phyloP scores from a whole-genome alignment of 1,284 basidiomycete species.

The Boletellus deceptivus region DNA sequence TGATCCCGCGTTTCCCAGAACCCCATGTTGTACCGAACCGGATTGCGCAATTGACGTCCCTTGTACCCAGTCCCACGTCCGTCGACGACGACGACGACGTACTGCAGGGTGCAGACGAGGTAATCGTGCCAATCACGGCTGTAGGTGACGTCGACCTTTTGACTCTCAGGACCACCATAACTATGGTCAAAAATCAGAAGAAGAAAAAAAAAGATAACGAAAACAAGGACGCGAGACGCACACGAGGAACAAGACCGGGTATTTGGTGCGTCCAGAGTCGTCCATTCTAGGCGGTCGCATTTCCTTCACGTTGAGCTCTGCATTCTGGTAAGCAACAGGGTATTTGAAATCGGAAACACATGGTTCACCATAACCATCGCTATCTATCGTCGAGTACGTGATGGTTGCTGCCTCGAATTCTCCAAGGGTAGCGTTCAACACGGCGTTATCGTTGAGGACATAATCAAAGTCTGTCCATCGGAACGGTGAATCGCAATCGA shows the following conservation, averaged over 20 bases:
- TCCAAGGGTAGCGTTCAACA: slow-evolving; percentile 66
- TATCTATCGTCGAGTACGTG: slow-evolving; percentile 68
- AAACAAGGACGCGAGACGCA: slow-evolving; percentile 30
- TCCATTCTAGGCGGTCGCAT: slow-evolving; percentile 92
- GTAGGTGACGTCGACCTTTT: slow-evolving; percentile 69
- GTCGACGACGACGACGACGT: slow-evolving; percentile 86
- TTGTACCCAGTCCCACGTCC: slow-evolving; percentile 94
- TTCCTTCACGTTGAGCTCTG: slow-evolving; percentile 86
- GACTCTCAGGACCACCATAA: slow-evolving; percentile 90
- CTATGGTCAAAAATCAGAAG: slow-evolving; percentile 36
- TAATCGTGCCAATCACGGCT: slow-evolving; percentile 84
- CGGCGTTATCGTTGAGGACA: slow-evolving; percentile 71
- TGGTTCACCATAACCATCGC: slow-evolving; percentile 75
- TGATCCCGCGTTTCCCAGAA: slow-evolving; percentile 87
- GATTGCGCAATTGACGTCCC: slow-evolving; percentile 79
- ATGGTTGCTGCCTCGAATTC: slow-evolving; percentile 76
- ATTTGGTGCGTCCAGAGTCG: slow-evolving; percentile 86
- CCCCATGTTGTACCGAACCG: slow-evolving; percentile 83
- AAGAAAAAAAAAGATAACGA: too few relatives aligned
- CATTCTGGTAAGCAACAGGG: slow-evolving; percentile 19
- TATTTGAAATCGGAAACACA: slow-evolving; percentile 10
- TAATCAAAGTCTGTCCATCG: slow-evolving; percentile 51
- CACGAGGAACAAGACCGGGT: slow-evolving; percentile 89
- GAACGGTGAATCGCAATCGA: slow-evolving; percentile 6
- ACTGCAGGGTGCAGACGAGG: slow-evolving; percentile 79